Base-by-base conservation (phyloP, 169 alveolate genomes). In the Plasmodium coatneyi region DNA sequence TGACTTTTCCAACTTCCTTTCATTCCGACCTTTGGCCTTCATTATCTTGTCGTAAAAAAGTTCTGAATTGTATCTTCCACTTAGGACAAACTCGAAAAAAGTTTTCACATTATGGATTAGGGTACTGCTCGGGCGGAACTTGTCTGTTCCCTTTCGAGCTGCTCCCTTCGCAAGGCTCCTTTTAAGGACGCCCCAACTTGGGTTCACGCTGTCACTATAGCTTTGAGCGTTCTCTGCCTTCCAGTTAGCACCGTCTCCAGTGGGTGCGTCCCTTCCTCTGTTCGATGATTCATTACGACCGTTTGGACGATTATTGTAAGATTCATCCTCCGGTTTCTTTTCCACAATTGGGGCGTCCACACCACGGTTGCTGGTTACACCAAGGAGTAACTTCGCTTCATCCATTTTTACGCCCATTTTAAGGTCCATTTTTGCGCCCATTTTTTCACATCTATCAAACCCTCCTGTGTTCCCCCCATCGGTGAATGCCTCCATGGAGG, bases 11-110 rank as follows among this genome's bases (percentile, higher is more conserved):
- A 84, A 34, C 49, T 36, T 76, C 39, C 56, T 84, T 52, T 74
- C 84, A 41, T 32, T 84, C 12, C 56, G 39, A 6, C 80, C 54
- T 49, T 72, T 84, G 5, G 56, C 30, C 60, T 49, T 71, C 39
- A 34, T 52, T 66, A 84, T 84, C 66, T 74, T 43, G 19, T 34
- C 74, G 66, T 84, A 84, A 74, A 84, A 72, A 14, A 30, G 39
- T 6, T 36, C 22, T 0, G 49, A n/a, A 46, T 34, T 74, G 28
- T 43, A 30, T 41, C 30, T 30, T 6, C 81, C 66, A 22, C 60
- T 84, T 56, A 84, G 76, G 25, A 74, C 76, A n/a, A 72, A 84
- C 14, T 84, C 84, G 60, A 84, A 84, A 54, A 84, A 74, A 0
- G 60, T 39, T 14, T n/a, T 84, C 66, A 84, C 41, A 52, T 84